Conservation (phyloP, 495 filamentous ascomycete species). For the Hypoxylon subgilvum region DNA sequence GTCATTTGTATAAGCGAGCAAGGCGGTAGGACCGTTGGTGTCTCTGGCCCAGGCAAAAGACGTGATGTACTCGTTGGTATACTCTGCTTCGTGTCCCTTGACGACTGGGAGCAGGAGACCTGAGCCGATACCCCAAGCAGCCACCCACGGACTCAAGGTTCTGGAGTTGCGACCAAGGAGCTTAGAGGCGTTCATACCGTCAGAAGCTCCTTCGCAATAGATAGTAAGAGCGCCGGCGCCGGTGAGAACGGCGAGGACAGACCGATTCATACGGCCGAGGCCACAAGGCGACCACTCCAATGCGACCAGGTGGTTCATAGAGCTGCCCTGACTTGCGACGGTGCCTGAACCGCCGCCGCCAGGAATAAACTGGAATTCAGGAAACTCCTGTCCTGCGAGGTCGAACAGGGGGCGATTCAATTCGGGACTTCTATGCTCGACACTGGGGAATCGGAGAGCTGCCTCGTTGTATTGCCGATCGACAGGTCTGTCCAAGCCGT, state of each 20-base stretch:
- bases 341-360: conserved; percentile 51
- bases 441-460: conserved; percentile 38
- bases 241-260: conserved; percentile 51
- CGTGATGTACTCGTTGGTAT: conserved; percentile 49
- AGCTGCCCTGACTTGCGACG: conserved; percentile 52
- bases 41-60: conserved; percentile 54
- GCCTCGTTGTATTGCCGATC: conserved; percentile 36
- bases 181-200: conserved; percentile 20
- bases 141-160: conserved; percentile 34
- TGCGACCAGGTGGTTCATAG: conserved; percentile 54
- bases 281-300: conserved; percentile 55
- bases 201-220: conserved; percentile 50
- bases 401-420: conserved; percentile 39
- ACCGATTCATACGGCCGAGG: conserved; percentile 51
- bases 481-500: not conserved
- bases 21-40: conserved; percentile 42
- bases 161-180: conserved; percentile 28
- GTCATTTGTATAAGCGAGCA: conserved; percentile 54
- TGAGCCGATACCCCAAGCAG: conserved; percentile 54
- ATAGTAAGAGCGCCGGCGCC: conserved; percentile 48
- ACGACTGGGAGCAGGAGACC: conserved; percentile 49
- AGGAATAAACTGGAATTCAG: conserved; percentile 30
- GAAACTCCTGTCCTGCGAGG: conserved; percentile 23
- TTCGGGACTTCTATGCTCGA: conserved; percentile 31
- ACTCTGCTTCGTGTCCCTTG: conserved; percentile 27